These are phyloP conservation scores for Taiwanofungus camphoratus DNA, from an alignment of 1,284 basidiomycete species.

Conservation along the genomic window DNA sequence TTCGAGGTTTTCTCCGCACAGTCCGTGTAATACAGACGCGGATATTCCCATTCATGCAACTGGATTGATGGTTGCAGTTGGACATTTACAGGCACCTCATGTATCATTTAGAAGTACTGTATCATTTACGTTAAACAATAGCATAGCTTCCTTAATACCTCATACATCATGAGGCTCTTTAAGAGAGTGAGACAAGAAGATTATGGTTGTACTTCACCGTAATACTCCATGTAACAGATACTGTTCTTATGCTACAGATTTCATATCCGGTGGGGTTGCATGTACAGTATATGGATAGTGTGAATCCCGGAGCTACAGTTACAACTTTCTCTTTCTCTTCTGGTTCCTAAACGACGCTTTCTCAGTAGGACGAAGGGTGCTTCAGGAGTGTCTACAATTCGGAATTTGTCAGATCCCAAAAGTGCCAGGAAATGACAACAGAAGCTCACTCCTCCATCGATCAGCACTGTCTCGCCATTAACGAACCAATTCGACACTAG, in stretches of 20 bases:
- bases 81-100: neutral
- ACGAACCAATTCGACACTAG: constrained; percentile 45
- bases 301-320: neutral
- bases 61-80: no score
- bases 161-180: neutral
- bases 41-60: no score
- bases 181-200: neutral
- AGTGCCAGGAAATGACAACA: constrained; percentile 1
- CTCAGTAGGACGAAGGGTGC: constrained; percentile 38
- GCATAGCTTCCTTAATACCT: neutral
- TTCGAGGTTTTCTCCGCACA: constrained; percentile 45
- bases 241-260: neutral
- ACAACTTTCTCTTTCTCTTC: neutral
- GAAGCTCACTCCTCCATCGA: constrained; percentile 43
- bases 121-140: constrained; percentile 1
- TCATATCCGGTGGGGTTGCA: neutral
- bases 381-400: constrained; percentile 31
- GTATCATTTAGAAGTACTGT: constrained; percentile 5
- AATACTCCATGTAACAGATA: neutral
- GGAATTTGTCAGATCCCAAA: neutral
- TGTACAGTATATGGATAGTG: no score
- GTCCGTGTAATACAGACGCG: neutral
- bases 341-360: neutral
- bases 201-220: neutral
- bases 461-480: constrained; percentile 46